Conservation (phyloP, 2,329 filamentous ascomycete genomes). For the Claviceps arundinis region DNA sequence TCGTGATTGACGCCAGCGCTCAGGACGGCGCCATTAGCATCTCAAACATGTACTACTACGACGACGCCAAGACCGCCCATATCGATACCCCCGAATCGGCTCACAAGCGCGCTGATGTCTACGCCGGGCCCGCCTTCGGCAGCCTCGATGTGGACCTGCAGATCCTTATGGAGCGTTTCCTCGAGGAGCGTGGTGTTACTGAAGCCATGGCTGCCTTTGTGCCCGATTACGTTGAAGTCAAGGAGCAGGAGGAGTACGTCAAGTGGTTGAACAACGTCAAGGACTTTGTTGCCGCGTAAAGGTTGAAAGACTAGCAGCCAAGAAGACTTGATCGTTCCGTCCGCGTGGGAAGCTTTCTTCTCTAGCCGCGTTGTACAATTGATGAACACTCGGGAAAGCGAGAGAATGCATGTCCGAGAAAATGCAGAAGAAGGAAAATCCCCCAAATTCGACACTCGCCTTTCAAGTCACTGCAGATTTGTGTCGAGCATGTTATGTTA, state of each 20-base stretch:
- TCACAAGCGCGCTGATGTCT: slow-evolving; percentile 64
- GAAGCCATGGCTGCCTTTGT: slow-evolving; percentile 78
- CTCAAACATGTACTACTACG: slow-evolving; percentile 83
- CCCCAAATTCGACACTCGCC: too few relatives aligned
- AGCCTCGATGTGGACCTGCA: slow-evolving; percentile 95
- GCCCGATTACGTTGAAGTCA: slow-evolving; percentile 91
- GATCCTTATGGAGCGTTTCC: slow-evolving; percentile 78
- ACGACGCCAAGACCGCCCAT: slow-evolving; percentile 63
- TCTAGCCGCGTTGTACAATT: background rate
- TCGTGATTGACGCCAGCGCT: slow-evolving; percentile 75
- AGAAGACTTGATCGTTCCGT: too few relatives aligned
- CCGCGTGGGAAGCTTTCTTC: too few relatives aligned
- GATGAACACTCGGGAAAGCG: too few relatives aligned
- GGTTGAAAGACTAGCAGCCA: too few relatives aligned
- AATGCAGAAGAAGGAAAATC: too few relatives aligned
- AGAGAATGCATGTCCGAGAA: too few relatives aligned
- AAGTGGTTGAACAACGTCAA: slow-evolving; percentile 81
- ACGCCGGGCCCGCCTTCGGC: slow-evolving; percentile 83
- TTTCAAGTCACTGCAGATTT: background rate
- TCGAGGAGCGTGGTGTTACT: slow-evolving; percentile 89
- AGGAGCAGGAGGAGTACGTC: slow-evolving; percentile 97
- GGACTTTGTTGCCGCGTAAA: slow-evolving; percentile 57
- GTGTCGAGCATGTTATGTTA: background rate
- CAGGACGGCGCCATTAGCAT: slow-evolving; percentile 79
- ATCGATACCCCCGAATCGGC: slow-evolving; percentile 62